phyloP scores from a whole-genome alignment of 352 stramenopile species.

The Plasmopara halstedii region DNA sequence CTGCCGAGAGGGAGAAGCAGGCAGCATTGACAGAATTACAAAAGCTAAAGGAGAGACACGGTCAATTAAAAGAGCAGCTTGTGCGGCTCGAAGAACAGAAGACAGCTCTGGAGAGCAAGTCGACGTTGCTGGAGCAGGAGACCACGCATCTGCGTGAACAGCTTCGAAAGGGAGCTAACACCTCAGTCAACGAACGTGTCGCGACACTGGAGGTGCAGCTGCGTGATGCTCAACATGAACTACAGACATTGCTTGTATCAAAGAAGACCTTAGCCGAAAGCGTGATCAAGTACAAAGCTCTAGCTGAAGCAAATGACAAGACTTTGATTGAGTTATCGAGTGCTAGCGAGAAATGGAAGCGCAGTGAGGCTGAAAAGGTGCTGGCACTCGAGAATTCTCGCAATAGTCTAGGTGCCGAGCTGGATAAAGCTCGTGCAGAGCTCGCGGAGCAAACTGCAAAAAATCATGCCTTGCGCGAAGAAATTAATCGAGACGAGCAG shows the following conservation, averaged over 20 bases:
- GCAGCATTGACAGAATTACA: constrained; percentile 29
- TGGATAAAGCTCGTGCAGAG: constrained; percentile 37
- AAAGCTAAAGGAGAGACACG: constrained; percentile 30
- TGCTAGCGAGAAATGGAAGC: constrained; percentile 59
- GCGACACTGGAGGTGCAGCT: constrained; percentile 54
- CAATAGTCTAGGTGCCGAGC: constrained; percentile 29
- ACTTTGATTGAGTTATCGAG: constrained; percentile 49
- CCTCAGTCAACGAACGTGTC: constrained; percentile 50
- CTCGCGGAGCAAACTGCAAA: constrained; percentile 55
- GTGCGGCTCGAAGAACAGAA: constrained; percentile 52
- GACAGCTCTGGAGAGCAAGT: constrained; percentile 31
- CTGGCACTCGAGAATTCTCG: constrained; percentile 34
- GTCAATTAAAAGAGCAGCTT: constrained; percentile 33
- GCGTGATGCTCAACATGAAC: constrained; percentile 46
- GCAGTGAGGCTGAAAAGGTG: constrained; percentile 41
- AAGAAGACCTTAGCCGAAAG: constrained; percentile 58
- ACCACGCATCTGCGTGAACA: constrained; percentile 43
- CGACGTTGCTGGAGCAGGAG: constrained; percentile 48
- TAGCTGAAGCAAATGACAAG: constrained; percentile 72
- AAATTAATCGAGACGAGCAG: constrained; percentile 44
- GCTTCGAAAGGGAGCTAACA: constrained; percentile 55
- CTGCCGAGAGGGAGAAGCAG: constrained; percentile 56
- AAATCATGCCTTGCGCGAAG: constrained; percentile 52
- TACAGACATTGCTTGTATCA: constrained; percentile 43
- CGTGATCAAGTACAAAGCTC: constrained; percentile 62